A percentile compares a stretch with the other conserved stretches of the same genome.
These are phyloP conservation scores for Tulasnella sp. DNA, from an alignment of 768 basidiomycete genomes.

Conservation along the genomic window DNA sequence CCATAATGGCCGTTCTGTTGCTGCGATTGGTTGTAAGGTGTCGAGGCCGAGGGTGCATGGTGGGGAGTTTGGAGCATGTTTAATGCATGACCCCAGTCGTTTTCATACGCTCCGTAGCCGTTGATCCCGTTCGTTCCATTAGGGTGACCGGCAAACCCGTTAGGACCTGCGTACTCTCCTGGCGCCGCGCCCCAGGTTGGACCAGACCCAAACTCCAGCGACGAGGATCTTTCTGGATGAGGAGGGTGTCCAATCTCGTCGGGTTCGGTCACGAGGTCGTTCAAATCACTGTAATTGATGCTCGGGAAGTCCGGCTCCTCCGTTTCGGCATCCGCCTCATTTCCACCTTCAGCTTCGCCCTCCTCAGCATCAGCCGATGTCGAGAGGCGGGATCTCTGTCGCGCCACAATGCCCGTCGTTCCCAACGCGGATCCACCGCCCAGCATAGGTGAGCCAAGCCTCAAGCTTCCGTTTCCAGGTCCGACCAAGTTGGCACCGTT, in stretches of 20 bases:
- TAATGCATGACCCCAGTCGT: constrained; percentile 2
- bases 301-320: constrained; percentile 6
- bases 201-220: neutral
- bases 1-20: neutral
- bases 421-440: neutral
- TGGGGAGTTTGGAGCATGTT: neutral
- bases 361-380: neutral
- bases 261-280: constrained; percentile 2
- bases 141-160: neutral
- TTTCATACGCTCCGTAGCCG: neutral
- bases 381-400: constrained; percentile 2
- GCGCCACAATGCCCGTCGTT: neutral
- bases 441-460: neutral
- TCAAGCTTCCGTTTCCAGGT: neutral
- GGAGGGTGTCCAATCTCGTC: neutral
- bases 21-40: neutral
- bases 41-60: neutral
- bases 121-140: neutral
- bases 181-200: neutral
- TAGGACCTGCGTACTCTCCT: neutral
- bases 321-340: constrained; percentile 2
- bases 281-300: neutral
- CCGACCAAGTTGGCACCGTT: constrained; percentile 8
- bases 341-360: neutral
- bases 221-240: neutral